Percentiles rank a stretch among this genome's conserved stretches.
phyloP scores from a whole-genome alignment of 1,139 yeast species.

The Geotrichum citri-aurantii region DNA sequence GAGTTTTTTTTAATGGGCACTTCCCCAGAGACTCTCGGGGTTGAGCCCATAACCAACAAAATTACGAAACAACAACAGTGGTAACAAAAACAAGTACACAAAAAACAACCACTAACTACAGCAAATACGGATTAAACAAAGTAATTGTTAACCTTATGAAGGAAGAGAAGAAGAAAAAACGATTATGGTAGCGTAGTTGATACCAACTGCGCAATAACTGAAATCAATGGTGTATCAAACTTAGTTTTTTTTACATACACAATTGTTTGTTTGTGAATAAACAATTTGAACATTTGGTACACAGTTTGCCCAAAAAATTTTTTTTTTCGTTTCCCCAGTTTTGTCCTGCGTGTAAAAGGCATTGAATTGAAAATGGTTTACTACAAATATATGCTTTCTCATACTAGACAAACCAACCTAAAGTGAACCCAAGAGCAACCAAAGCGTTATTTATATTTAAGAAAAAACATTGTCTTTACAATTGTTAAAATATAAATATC shows the following conservation, averaged over 20 bases:
- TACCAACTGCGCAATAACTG: not conserved
- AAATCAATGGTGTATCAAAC: no score
- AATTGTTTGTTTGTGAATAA: no score
- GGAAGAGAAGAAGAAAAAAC: not conserved
- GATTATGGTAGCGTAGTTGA: not conserved
- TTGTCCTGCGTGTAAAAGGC: no score
- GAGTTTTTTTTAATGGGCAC: not conserved
- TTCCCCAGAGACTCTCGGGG: not conserved
- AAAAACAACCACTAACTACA: not conserved
- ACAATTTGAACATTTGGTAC: no score
- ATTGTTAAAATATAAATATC: not conserved
- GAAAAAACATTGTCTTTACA: not conserved
- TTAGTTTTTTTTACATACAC: no score
- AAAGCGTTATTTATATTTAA: not conserved
- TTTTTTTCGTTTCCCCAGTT: no score
- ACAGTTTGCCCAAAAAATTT: no score
- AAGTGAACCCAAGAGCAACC: not conserved
- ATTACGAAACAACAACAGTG: not conserved
- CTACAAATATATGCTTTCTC: not conserved
- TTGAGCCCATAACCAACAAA: not conserved
- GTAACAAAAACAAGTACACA: not conserved
- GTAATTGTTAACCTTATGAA: not conserved
- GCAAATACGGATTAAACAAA: not conserved
- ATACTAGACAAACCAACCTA: not conserved
- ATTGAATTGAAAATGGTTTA: no score